Evolutionary conservation across 1,284 basidiomycete species (phyloP).

Genomic region (Mycosarcoma mackinlayi): DNA sequence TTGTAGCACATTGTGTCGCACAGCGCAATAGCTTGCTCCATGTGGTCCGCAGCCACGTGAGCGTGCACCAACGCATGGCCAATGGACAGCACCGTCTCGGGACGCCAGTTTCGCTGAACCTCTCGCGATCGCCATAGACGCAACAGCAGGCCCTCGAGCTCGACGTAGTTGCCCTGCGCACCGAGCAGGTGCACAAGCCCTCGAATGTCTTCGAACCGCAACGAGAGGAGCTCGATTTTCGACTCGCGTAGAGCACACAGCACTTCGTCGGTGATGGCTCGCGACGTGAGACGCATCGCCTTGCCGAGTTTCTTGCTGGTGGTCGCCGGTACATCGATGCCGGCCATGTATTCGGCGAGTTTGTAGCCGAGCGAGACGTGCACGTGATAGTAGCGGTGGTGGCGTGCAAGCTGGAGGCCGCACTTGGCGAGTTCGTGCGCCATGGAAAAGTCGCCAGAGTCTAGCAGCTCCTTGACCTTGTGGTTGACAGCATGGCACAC

Average conservation of each 20-base stretch:
- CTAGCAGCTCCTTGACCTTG: slow-evolving; percentile 4
- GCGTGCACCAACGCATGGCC: slow-evolving; percentile 1
- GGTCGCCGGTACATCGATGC: neutral
- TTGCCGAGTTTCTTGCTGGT: slow-evolving; percentile 4
- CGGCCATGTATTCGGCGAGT: slow-evolving; percentile 1
- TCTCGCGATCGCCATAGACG: slow-evolving; percentile 5
- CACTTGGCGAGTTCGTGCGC: slow-evolving; percentile 10
- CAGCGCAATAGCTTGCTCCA: slow-evolving; percentile 1
- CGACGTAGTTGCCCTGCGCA: neutral
- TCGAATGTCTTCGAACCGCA: slow-evolving; percentile 1
- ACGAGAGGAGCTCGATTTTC: neutral
- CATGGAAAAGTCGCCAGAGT: slow-evolving; percentile 1
- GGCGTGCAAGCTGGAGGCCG: neutral
- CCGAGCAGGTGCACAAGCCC: slow-evolving; percentile 1
- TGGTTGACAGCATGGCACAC: slow-evolving; percentile 5
- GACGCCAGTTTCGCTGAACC: slow-evolving; percentile 6
- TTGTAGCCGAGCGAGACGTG: slow-evolving; percentile 7
- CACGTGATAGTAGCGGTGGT: slow-evolving; percentile 1
- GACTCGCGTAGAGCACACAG: neutral
- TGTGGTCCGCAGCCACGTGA: neutral
- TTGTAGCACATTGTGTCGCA: slow-evolving; percentile 10
- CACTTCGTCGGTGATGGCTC: slow-evolving; percentile 5
- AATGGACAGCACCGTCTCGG: slow-evolving; percentile 3
- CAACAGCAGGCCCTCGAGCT: slow-evolving; percentile 1
- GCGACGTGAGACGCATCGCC: neutral